Conservation (phyloP, 768 basidiomycete species). For the Kwoniella dejecticola region DNA sequence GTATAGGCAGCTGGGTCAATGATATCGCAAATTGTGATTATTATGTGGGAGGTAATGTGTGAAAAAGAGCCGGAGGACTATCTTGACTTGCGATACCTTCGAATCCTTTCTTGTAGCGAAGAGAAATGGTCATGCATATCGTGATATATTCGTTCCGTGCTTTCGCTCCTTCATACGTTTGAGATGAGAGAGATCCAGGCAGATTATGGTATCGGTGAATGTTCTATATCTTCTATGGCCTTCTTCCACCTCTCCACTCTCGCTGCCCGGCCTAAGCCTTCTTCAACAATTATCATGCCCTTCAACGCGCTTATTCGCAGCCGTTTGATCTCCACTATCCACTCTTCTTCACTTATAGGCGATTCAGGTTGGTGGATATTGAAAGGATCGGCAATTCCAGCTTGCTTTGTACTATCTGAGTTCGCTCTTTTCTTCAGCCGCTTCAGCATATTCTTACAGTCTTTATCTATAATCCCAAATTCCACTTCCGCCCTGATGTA, state of each 20-base stretch:
- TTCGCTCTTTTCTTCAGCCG: background rate
- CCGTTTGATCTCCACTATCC: constrained; percentile 8
- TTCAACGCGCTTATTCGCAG: constrained; percentile 24
- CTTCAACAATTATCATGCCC: constrained; percentile 28
- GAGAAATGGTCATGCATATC: too few species aligned
- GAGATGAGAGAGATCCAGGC: too few species aligned
- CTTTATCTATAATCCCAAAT: constrained; percentile 20
- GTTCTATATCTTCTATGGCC: constrained; percentile 17
- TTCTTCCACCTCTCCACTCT: constrained; percentile 29
- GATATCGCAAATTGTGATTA: background rate
- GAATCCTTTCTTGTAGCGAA: too few species aligned
- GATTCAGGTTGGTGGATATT: too few species aligned
- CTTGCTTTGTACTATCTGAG: background rate
- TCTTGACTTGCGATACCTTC: too few species aligned
- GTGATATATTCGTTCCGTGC: too few species aligned
- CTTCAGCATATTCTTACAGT: constrained; percentile 13
- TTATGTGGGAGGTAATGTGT: background rate
- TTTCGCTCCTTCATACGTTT: too few species aligned
- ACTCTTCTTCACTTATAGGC: too few species aligned
- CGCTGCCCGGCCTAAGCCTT: constrained; percentile 23
- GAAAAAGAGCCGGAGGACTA: too few species aligned
- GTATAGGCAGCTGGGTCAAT: constrained; percentile 14
- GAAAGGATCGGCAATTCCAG: too few species aligned
- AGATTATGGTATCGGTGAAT: too few species aligned
- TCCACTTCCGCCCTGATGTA: constrained; percentile 21